Base-by-base conservation (phyloP, 306 rosid species). In the Hippophae rhamnoides region DNA sequence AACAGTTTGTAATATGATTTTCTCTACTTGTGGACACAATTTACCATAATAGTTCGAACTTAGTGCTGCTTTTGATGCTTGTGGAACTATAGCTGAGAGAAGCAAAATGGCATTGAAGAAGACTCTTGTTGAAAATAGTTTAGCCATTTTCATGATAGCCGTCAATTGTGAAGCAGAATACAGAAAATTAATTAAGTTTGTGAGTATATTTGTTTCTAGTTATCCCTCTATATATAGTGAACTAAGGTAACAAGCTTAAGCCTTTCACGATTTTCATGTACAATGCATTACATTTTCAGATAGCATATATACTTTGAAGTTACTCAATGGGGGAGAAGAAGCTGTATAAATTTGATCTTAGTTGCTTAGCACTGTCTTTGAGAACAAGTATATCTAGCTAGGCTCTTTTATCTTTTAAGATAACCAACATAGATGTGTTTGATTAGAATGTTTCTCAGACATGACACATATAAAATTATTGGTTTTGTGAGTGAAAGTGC, bases 11-110 rank as follows among this genome's bases (percentile, higher is more conserved):
- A 74, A 71, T 43, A 88, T 76, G 40, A 88, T 76, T 25, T 79
- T 77, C 68, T 88, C 87, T 27, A 74, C 76, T 40, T 76, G 77
- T 45, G 87, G 86, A 64, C 96, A 82, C 12, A 79, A 70, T 59
- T 81, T 57, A 31, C 65, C 73, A 70, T 85, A 81, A 41, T 70
- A 81, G 10, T 78, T 62, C 25, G 72, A 61, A 66, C 68, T 61
- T 54, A 80, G 75, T 9, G 52, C 70, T 10, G 82, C 81, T 74
- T 73, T 77, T 57, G 77, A 72, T 31, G 38, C 38, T 6, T 43
- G 64, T 9, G 65, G 53, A 67, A 57, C 46, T 49, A 31, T 42
- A 1, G 12, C 38, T 13, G 72, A 31, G 18, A 80, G 42, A 41
- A 80, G 64, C 65, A 79, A 72, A 40, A 60, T 56, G 25, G 68